Percentiles rank a stretch among this genome's conserved stretches.
Conservation (phyloP, 208 protist genomes). For the Angomonas desouzai region DNA sequence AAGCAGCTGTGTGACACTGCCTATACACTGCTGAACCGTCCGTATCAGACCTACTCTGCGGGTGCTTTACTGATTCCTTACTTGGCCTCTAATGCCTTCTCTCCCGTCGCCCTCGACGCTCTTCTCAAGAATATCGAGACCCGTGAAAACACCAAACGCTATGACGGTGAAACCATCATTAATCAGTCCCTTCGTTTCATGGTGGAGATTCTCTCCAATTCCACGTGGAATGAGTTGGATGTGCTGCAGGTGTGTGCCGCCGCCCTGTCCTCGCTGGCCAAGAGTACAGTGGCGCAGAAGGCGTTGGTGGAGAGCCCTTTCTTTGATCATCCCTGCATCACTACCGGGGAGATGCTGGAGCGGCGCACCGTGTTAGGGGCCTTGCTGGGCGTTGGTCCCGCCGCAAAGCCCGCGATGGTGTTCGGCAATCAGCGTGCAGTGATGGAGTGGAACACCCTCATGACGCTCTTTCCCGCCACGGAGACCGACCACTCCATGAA, state of each 20-base stretch:
- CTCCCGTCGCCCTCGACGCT: conserved; percentile 41
- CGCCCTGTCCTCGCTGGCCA: conserved; percentile 44
- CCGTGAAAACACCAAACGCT: conserved; percentile 22
- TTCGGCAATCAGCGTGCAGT: neutral
- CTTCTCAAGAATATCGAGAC: conserved; percentile 59
- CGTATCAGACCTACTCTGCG: conserved; percentile 18
- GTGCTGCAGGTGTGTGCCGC: conserved; percentile 40
- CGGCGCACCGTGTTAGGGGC: conserved; percentile 68
- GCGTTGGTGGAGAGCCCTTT: conserved; percentile 49
- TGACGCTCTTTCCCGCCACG: conserved; percentile 45
- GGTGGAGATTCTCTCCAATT: conserved; percentile 39
- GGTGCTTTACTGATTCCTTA: conserved; percentile 72
- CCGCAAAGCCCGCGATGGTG: conserved; percentile 10
- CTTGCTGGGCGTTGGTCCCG: conserved; percentile 57
- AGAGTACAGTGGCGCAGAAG: conserved; percentile 29
- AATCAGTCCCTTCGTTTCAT: conserved; percentile 67
- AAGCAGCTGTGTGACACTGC: conserved; percentile 39
- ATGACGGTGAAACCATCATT: conserved; percentile 42
- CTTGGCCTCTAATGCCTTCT: conserved; percentile 62
- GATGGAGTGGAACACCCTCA: conserved; percentile 27
- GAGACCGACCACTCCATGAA: conserved; percentile 31
- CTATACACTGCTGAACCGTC: conserved; percentile 35
- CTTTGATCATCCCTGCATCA: conserved; percentile 45
- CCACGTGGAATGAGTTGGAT: conserved; percentile 43
- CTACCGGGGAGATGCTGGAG: conserved; percentile 58